Conservation (phyloP, 306 rosid species). For the Pterocarpus santalinus region DNA sequence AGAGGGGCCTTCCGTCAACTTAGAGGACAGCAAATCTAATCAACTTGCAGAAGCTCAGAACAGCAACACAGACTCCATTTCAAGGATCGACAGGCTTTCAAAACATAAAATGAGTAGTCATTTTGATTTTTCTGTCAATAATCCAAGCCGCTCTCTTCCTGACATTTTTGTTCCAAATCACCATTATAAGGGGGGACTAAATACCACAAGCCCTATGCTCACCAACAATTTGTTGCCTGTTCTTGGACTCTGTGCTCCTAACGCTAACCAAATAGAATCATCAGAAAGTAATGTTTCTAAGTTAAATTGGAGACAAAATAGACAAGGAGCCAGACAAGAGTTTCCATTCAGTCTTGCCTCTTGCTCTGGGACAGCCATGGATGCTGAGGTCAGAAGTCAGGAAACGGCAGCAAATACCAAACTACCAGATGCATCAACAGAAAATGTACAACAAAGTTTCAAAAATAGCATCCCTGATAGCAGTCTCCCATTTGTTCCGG, state of each 20-base stretch:
- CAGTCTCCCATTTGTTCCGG: conserved; percentile 70
- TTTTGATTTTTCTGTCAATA: conserved; percentile 66
- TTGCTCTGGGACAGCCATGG: conserved; percentile 63
- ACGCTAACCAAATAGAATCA: conserved; percentile 72
- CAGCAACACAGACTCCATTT: conserved; percentile 59
- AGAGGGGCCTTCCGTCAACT: conserved; percentile 67
- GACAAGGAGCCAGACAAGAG: conserved; percentile 77
- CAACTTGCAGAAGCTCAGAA: conserved; percentile 61
- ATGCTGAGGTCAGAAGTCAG: conserved; percentile 65
- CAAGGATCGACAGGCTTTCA: conserved; percentile 65
- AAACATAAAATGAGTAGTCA: conserved; percentile 63
- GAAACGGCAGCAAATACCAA: conserved; percentile 60
- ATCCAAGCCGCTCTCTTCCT: conserved; percentile 57
- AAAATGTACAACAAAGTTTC: conserved; percentile 62
- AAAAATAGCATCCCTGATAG: conserved; percentile 68
- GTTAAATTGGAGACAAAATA: conserved; percentile 70
- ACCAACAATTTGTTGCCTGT: conserved; percentile 78
- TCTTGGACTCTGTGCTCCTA: conserved; percentile 96
- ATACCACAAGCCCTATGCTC: conserved; percentile 53
- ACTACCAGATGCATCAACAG: conserved; percentile 61
- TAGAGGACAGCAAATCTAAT: conserved; percentile 63
- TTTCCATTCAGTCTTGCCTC: conserved; percentile 93
- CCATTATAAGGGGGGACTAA: conserved; percentile 59
- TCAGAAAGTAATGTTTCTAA: conserved; percentile 69
- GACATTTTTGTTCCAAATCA: conserved; percentile 72